These are phyloP conservation scores for Durio zibethinus DNA, from an alignment of 345 rosid species.

Conservation along the genomic window DNA sequence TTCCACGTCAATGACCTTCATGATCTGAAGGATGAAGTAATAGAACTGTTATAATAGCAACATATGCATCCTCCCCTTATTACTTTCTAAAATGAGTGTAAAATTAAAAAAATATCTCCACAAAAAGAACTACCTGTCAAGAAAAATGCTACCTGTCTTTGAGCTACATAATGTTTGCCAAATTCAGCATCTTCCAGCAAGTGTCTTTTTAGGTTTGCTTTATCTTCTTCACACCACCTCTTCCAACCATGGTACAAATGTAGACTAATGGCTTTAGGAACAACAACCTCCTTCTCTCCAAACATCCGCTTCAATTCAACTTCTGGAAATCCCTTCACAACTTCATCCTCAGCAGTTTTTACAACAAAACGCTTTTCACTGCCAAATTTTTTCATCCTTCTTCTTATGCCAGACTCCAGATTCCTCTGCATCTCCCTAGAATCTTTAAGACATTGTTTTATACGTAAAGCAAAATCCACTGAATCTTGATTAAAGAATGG, in stretches of 20 bases:
- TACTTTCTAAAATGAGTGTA: neutral
- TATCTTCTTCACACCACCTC: conserved; percentile 89
- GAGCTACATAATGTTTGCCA: conserved; percentile 69
- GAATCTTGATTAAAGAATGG: conserved; percentile 56
- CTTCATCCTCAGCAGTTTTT: conserved; percentile 69
- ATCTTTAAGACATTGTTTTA: conserved; percentile 60
- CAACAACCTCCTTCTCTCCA: conserved; percentile 80
- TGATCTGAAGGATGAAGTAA: neutral
- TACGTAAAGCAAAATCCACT: conserved; percentile 54
- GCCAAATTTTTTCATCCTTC: conserved; percentile 68
- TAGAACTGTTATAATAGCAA: neutral
- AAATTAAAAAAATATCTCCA: neutral
- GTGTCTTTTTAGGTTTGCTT: conserved; percentile 67
- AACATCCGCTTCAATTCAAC: conserved; percentile 91
- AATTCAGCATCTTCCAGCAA: conserved; percentile 75
- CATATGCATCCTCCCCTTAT: neutral
- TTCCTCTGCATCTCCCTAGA: conserved; percentile 72
- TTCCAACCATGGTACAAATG: conserved; percentile 92
- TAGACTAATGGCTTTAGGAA: conserved; percentile 72
- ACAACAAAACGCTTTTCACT: conserved; percentile 64
- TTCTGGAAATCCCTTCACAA: conserved; percentile 86
- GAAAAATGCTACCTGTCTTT: conserved; percentile 52
- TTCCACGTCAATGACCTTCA: conserved; percentile 8
- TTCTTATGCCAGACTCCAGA: conserved; percentile 60
- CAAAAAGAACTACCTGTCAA: neutral